Conservation (phyloP, 2,329 filamentous ascomycete species). For the Ciborinia camelliae region DNA sequence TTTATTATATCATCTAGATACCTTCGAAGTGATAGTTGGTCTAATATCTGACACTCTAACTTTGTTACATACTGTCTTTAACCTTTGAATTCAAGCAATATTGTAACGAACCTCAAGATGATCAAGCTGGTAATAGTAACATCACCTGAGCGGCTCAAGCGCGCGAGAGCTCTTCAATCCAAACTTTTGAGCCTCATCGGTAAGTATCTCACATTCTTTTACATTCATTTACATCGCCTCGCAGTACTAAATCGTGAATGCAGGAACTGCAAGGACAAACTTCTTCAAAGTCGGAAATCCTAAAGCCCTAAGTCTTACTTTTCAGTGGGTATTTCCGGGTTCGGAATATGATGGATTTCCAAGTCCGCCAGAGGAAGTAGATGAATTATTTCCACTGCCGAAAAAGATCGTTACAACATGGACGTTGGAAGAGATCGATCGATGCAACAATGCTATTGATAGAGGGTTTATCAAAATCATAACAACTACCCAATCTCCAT, state of each 20-base stretch:
- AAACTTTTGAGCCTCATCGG: neutral
- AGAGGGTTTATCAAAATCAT: neutral
- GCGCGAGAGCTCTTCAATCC: neutral
- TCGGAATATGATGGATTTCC: neutral
- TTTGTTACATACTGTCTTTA: neutral
- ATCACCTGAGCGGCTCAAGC: neutral
- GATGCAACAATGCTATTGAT: neutral
- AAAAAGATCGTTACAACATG: slow-evolving; percentile 1
- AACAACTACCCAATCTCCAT: neutral
- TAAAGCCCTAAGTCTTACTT: neutral
- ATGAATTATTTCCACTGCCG: neutral
- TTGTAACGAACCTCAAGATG: neutral
- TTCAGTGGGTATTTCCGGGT: neutral
- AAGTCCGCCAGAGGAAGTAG: neutral
- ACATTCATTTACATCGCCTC: neutral
- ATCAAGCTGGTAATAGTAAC: neutral
- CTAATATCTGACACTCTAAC: neutral
- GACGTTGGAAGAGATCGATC: neutral
- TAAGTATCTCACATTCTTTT: too few species aligned
- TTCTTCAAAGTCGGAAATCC: neutral
- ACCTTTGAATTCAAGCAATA: neutral
- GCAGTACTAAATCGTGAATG: neutral
- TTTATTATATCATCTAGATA: too few species aligned
- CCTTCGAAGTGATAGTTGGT: neutral
- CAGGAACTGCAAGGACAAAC: neutral